Conservation (phyloP, 1,139 yeast species). For the Candida pseudocylindracea region DNA sequence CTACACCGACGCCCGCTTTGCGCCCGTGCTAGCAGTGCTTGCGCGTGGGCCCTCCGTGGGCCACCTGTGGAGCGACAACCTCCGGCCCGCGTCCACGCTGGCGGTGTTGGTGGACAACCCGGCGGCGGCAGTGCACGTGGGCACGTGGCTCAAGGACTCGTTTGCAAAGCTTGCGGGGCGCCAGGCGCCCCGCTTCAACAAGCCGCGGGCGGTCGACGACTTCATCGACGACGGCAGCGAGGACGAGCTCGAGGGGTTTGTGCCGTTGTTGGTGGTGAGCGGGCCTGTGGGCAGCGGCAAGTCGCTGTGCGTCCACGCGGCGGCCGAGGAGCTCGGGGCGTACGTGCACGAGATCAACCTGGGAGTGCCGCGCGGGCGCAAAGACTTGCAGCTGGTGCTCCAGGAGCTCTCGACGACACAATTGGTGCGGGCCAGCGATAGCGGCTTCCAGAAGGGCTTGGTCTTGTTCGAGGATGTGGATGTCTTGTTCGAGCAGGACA, state of each 20-base stretch:
- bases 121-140: no score
- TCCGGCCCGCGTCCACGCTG: no score
- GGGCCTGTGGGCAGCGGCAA: slow-evolving; percentile 72
- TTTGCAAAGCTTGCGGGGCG: no score
- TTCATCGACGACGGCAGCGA: slow-evolving; percentile 12
- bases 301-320: slow-evolving; percentile 50
- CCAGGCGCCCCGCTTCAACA: no score
- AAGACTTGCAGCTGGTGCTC: slow-evolving; percentile 40
- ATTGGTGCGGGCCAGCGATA: slow-evolving; percentile 28
- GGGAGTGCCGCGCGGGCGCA: slow-evolving; percentile 48
- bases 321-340: slow-evolving; percentile 40
- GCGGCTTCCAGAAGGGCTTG: slow-evolving; percentile 34
- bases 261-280: slow-evolving; percentile 41
- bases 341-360: slow-evolving; percentile 71
- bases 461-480: slow-evolving; percentile 79
- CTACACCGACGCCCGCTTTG: no score
- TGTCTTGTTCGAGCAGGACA: slow-evolving; percentile 57
- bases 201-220: slow-evolving; percentile 1
- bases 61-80: no score
- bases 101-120: no score
- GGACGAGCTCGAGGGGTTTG: slow-evolving; percentile 14
- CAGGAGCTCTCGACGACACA: slow-evolving; percentile 76
- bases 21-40: no score
- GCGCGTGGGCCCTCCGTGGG: no score
- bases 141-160: no score